Base-by-base conservation (phyloP, 495 filamentous ascomycete species). In the Polyplosphaeria fusca region DNA sequence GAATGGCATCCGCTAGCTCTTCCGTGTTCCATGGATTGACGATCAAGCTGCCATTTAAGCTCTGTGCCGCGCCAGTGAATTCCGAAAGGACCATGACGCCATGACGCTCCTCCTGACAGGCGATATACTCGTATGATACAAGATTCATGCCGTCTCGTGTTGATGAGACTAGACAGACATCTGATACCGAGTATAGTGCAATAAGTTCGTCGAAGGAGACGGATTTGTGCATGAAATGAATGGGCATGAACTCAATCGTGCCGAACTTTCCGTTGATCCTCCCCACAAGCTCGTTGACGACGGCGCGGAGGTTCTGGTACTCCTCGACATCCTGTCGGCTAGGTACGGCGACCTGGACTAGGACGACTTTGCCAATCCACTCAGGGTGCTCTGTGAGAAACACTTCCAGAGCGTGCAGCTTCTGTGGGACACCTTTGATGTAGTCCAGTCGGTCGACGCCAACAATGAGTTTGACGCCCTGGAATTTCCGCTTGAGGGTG, bases 81-180 rank as follows among this genome's bases (percentile, higher is more conserved):
- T 96, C 91, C 43, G 90, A 95, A 9, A 97, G 79, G 20, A 95
- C 87, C 78, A 97, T 86, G 3, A 89, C 86, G 5, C 92, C 92
- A 65, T 94, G 86, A 9, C 85, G 80, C 58, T 91, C 79, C 55
- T 86, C 75, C 66, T 96, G 92, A 27, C 86, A 89, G 2, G 92
- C 91, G 44, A 96, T 90, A 71, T 96, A 97, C 71, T 97, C 92
- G 72, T 91, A 96, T 20, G 88, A 90, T 22, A 97, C 92, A 9
- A 96, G 81, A 67, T 97, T 97, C 92, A 97, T 96, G 54, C 92
- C 92, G 66, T 96, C 92, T n/a, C 91, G 80, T 1, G 87, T 94
- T 0, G 90, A 95, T 13, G 86, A 87, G 44, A 96, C 86, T 4
- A 97, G 78, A 66, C 91, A 97, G 39, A 87, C 86, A 68, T 96